Conservation (phyloP, 2,329 filamentous ascomycete genomes). For the Penicillium paneum region DNA sequence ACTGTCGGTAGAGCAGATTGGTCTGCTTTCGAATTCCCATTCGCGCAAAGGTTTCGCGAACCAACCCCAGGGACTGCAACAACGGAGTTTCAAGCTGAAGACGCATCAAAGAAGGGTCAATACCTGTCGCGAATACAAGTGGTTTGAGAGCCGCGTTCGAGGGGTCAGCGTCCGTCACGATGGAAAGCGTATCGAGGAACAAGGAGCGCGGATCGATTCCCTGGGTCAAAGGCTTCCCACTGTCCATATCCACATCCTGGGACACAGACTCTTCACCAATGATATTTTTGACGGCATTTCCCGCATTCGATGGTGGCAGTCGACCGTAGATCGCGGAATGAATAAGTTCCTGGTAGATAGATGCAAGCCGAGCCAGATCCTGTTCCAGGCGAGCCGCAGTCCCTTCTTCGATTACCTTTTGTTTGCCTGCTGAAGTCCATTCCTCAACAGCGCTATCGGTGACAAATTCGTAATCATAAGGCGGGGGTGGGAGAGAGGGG, state of each 20-base stretch:
- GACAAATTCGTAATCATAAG: slow-evolving; percentile 71
- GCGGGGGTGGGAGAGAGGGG: slow-evolving; percentile 25
- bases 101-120: slow-evolving; percentile 71
- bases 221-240: slow-evolving; percentile 35
- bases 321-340: slow-evolving; percentile 69
- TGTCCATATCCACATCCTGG: slow-evolving; percentile 48
- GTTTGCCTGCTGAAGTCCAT: slow-evolving; percentile 67
- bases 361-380: slow-evolving; percentile 65
- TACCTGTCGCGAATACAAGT: slow-evolving; percentile 68
- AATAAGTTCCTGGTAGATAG: slow-evolving; percentile 80
- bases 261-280: slow-evolving; percentile 55
- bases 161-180: slow-evolving; percentile 70
- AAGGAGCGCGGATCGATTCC: slow-evolving; percentile 62
- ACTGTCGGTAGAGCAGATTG: slow-evolving; percentile 88
- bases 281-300: slow-evolving; percentile 70
- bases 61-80: slow-evolving; percentile 72
- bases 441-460: slow-evolving; percentile 64
- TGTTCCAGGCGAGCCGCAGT: slow-evolving; percentile 63
- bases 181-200: slow-evolving; percentile 79
- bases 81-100: slow-evolving; percentile 76
- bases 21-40: slow-evolving; percentile 87
- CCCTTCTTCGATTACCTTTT: slow-evolving; percentile 64
- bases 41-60: slow-evolving; percentile 78
- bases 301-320: slow-evolving; percentile 66
- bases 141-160: slow-evolving; percentile 58